phyloP scores from a whole-genome alignment of 768 basidiomycete genomes.

The Lepiota brunneoincarnata region DNA sequence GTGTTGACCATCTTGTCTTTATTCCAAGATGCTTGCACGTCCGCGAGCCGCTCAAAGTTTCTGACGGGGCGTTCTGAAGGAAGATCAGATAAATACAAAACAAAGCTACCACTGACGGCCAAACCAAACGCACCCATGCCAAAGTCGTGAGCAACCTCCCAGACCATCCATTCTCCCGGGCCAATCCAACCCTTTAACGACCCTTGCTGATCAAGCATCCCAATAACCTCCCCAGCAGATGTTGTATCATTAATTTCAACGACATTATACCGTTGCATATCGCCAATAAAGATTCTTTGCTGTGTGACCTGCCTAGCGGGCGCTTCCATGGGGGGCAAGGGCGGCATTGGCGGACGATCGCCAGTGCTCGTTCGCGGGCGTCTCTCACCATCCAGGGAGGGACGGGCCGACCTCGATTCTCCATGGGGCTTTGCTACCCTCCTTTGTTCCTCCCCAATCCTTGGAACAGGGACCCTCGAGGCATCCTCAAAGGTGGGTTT shows the following conservation, averaged over 20 bases:
- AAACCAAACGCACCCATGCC: conserved; percentile 72
- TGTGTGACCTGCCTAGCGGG: conserved; percentile 41
- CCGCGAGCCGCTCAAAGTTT: conserved; percentile 78
- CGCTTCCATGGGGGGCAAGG: conserved; percentile 21
- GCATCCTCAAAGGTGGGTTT: conserved; percentile 9
- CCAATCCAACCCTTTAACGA: conserved; percentile 58
- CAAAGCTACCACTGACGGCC: not conserved
- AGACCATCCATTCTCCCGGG: conserved; percentile 82
- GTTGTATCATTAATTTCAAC: conserved; percentile 70
- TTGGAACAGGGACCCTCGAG: conserved; percentile 6
- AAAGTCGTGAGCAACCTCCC: conserved; percentile 86
- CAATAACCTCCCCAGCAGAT: conserved; percentile 70
- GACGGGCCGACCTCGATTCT: conserved; percentile 17
- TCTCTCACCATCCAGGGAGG: conserved; percentile 29
- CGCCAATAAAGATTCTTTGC: conserved; percentile 75
- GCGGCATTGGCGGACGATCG: conserved; percentile 4
- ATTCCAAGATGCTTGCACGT: conserved; percentile 87
- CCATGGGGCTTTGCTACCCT: not conserved
- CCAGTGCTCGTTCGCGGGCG: conserved; percentile 19
- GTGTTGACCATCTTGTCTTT: conserved; percentile 76
- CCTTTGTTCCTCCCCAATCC: conserved; percentile 6
- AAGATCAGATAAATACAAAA: conserved; percentile 14
- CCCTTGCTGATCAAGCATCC: conserved; percentile 62
- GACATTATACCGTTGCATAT: conserved; percentile 71
- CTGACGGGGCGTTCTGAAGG: conserved; percentile 82